Base-by-base conservation (phyloP, 306 rosid genomes). In the Lithocarpus polystachyus region DNA sequence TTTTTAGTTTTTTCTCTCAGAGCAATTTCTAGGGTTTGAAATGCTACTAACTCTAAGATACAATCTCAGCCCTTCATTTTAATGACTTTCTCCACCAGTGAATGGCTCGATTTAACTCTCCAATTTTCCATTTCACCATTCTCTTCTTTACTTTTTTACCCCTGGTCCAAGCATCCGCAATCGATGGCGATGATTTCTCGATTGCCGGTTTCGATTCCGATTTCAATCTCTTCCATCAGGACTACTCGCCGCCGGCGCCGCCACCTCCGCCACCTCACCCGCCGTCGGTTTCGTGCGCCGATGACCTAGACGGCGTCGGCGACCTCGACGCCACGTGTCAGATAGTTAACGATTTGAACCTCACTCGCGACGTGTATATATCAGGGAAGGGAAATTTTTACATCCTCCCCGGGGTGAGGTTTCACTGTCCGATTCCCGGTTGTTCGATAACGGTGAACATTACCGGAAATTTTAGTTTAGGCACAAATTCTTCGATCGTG, bases 231-330 rank as follows among this genome's bases (percentile, higher is more conserved):
- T 93, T 91, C 37, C 97, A 89, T 40, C 99, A 93, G 80, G 99
- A 96, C 64, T 96, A 96, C 87, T 90, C 99, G 45, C 99, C 99
- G 5, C 99, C 99, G 28, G 89, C 99, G 40, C 99, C 99, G 5
- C 99, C 99, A 0, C 99, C 98, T 0, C 99, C 99, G 2, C 99
- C 99, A 55, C 99, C 99, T 13, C 98, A 78, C 65, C 97, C 98
- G 28, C 99, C 99, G 55, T 90, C 97, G 43, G 96, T 89, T 57
- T 96, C 99, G 1, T 96, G 99, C 82, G 79, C 80, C 59, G 90
- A 88, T 76, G 99, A 96, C 90, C 96, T 93, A 45, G 93, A 88
- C 4, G 99, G 99, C 14, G 83, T 90, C 11, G 99, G 99, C 43
- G 83, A 97, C 28, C 84, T 96, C 79, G 99, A 96, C 87, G 77